Evolutionary conservation across 2,329 filamentous ascomycete genomes (phyloP), one percentile per base, ranked within the genome.

Genomic region (Xylariaceae sp.): DNA sequence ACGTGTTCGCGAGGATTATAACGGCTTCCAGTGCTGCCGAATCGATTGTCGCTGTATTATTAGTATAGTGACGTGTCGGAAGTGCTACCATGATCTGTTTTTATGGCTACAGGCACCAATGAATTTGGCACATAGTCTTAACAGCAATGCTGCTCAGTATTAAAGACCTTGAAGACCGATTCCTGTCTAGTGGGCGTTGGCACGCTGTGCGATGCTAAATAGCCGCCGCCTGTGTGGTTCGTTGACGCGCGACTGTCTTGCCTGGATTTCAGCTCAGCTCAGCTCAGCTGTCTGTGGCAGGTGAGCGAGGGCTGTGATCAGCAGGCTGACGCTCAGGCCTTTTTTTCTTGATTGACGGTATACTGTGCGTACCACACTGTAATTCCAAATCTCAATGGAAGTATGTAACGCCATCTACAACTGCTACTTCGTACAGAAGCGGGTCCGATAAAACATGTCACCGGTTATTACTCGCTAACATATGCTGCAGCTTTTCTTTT

Each of bases 221-320:
- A 56, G 43, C 43, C 53, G 46, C 46, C 27, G 24, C 16, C 20
- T 26, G 32, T 21, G 21, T 21, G 11, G 13, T 26, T 36, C 10
- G 26, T 47, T 47, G 50, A 20, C 52, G 53, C 48, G 53, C 53
- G 53, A 51, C 24, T 56, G 49, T 56, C 53, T 52, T 43, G 41
- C 45, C 33, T 40, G 52, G 46, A 45, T 50, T 41, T 51, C 47
- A 55, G 35, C 46, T 37, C 35, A 46, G 13, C 30, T 21, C 33
- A 44, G 32, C 35, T 50, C 26, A n/a, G n/a, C n/a, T n/a, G n/a
- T n/a, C n/a, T n/a, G n/a, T n/a, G n/a, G n/a, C n/a, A n/a, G n/a
- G n/a, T n/a, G n/a, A n/a, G n/a, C n/a, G n/a, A n/a, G n/a, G n/a
- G n/a, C n/a, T n/a, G n/a, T n/a, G n/a, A n/a, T n/a, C n/a, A n/a